Evolutionary conservation across 352 stramenopile genomes (phyloP), one percentile per base, ranked within the genome.

Genomic region (Phytophthora chlamydospora): DNA sequence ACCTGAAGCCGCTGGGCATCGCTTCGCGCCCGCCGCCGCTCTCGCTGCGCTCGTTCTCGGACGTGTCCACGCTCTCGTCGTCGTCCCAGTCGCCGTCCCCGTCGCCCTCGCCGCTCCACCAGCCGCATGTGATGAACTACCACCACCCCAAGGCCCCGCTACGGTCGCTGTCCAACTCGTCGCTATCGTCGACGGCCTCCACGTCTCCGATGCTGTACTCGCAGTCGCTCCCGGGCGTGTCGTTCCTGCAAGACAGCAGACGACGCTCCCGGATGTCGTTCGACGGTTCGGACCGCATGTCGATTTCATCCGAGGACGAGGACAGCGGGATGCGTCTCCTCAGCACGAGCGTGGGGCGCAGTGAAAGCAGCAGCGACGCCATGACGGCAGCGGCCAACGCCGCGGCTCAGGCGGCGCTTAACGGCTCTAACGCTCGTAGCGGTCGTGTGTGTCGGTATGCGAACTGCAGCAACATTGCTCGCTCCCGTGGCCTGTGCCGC

Each of bases 391-490:
- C 56, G 6, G 52, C 51, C 9, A 69, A 59, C 16, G 67, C 62
- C 27, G 54, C 63, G 5, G 63, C 58, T 11, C 54, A 67, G 16
- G 67, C 47, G 34, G 66, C 59, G 17, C 49, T 76, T 14, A 70
- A 63, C 48, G 66, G 59, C 32, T 41, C 6, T 17, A 67, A 50
- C 32, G 58, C 54, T 31, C 84, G 83, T 55, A 90, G 76, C 14
- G 85, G 84, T 36, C 86, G 86, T 36, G 82, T 95, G 6, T 95
- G 85, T 40, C 76, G 85, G 38, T 90, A 90, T 48, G 78, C 81
- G 1, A 86, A 92, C 61, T 95, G 87, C 78, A 92, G 86, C 60
- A 95, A 94, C 55, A 91, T 94, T 44, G 85, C 85, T 51, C 83
- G 85, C 11, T 94, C 85, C 10, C 78, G 85, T 33, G 84, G 84